Evolutionary conservation across 2,329 filamentous ascomycete genomes (phyloP).

Genomic region (Phoma sp.): DNA sequence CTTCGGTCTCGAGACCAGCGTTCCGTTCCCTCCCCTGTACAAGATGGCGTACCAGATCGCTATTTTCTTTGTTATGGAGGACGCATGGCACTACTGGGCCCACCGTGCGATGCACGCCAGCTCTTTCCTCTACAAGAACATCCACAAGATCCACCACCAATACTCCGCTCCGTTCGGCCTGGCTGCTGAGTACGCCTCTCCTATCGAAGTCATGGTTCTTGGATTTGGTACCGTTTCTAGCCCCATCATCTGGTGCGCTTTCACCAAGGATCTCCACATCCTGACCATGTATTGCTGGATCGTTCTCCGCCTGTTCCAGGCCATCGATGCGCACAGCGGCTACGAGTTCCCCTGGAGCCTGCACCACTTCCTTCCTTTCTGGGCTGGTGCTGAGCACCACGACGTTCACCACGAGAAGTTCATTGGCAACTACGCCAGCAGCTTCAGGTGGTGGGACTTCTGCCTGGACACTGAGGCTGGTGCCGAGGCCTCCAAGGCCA

Average conservation of each 20-base stretch:
- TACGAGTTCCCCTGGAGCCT: constrained; percentile 99
- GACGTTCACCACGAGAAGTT: constrained; percentile 98
- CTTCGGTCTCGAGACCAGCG: constrained; percentile 85
- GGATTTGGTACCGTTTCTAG: constrained; percentile 84
- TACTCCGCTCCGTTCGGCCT: constrained; percentile 98
- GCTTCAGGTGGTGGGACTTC: constrained; percentile 99
- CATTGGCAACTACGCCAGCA: constrained; percentile 96
- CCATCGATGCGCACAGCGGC: constrained; percentile 95
- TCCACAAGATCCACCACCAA: constrained; percentile 99
- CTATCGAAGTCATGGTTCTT: constrained; percentile 94
- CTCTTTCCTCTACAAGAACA: constrained; percentile 84
- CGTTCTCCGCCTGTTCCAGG: constrained; percentile 89
- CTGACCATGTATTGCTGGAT: constrained; percentile 99
- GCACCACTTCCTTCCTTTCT: constrained; percentile 95
- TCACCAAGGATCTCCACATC: constrained; percentile 90
- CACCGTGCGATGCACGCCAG: constrained; percentile 94
- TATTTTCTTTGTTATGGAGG: constrained; percentile 94
- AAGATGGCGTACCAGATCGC: constrained; percentile 92
- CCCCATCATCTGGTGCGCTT: constrained; percentile 81
- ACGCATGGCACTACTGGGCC: constrained; percentile 98
- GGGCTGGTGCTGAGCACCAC: constrained; percentile 96
- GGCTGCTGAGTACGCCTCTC: constrained; percentile 95
- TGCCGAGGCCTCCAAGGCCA: constrained; percentile 82
- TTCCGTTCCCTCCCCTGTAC: constrained; percentile 85
- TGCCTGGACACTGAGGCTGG: constrained; percentile 91